Conservation (phyloP, 2,329 filamentous ascomycete genomes). For the Grosmannia clavigera region DNA sequence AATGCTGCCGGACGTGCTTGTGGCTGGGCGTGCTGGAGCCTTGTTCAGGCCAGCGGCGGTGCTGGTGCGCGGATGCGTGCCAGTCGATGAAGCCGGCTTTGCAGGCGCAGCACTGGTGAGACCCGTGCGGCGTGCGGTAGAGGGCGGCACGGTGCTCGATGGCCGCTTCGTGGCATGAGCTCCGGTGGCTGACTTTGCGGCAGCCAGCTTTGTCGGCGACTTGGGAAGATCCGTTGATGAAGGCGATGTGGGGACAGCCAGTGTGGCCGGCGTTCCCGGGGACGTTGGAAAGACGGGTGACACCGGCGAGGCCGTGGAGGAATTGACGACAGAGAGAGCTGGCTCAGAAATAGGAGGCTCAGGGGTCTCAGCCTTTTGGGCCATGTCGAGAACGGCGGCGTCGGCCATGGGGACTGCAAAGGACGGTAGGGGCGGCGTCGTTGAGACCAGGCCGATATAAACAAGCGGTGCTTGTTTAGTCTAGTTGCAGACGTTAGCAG, state of each 20-base stretch:
- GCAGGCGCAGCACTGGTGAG: constrained; percentile 15
- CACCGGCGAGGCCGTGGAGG: not conserved
- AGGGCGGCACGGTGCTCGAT: constrained; percentile 7
- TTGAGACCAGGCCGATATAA: not conserved
- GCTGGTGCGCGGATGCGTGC: constrained; percentile 14
- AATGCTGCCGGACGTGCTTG: constrained; percentile 15
- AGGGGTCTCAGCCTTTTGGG: constrained; percentile 17
- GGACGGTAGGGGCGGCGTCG: not conserved
- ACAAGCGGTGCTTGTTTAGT: not conserved
- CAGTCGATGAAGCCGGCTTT: constrained; percentile 18
- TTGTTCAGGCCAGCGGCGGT: constrained; percentile 17
- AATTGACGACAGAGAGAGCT: not conserved
- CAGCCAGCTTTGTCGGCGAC: constrained; percentile 12
- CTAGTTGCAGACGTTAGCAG: not conserved
- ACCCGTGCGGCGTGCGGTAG: constrained; percentile 15
- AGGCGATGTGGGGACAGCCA: constrained; percentile 8
- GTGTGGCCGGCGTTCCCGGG: not conserved
- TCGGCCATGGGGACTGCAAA: constrained; percentile 20
- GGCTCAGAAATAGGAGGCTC: not conserved
- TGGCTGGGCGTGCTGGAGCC: constrained; percentile 18
- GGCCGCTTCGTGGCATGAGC: constrained; percentile 13
- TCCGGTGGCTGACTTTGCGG: constrained; percentile 13
- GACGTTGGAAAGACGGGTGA: not conserved
- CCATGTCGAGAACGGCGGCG: constrained; percentile 18
- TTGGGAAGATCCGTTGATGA: constrained; percentile 10